Evolutionary conservation across 352 stramenopile genomes (phyloP).

Genomic region (Phytophthora chlamydospora): DNA sequence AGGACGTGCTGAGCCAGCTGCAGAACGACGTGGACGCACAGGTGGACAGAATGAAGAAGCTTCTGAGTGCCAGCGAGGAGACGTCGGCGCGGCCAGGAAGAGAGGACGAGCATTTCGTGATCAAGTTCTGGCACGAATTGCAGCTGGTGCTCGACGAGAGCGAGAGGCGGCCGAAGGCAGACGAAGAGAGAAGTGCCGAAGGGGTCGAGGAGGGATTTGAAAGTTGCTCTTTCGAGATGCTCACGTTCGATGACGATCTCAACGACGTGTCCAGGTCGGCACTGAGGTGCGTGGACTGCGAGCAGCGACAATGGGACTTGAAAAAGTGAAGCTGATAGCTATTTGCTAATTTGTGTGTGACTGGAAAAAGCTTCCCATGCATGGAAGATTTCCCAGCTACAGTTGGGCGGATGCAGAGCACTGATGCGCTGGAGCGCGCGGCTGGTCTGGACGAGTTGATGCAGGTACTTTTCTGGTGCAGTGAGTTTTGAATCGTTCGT

Average conservation of each 20-base stretch:
- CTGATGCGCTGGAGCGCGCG: slow-evolving; percentile 11
- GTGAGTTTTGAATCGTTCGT: neutral
- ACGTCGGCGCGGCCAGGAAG: neutral
- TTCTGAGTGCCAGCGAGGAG: slow-evolving; percentile 10
- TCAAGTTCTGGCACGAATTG: slow-evolving; percentile 31
- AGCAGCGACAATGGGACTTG: neutral
- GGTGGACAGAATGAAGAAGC: slow-evolving; percentile 6
- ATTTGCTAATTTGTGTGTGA: neutral
- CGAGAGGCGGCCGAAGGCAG: slow-evolving; percentile 6
- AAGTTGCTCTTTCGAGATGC: slow-evolving; percentile 41
- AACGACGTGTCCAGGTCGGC: slow-evolving; percentile 45
- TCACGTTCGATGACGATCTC: slow-evolving; percentile 53
- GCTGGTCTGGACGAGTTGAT: slow-evolving; percentile 39
- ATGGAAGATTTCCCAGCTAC: slow-evolving; percentile 47
- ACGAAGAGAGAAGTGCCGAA: slow-evolving; percentile 14
- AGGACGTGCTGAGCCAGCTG: slow-evolving; percentile 19
- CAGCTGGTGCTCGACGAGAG: neutral
- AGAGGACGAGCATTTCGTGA: slow-evolving; percentile 21
- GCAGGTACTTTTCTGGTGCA: slow-evolving; percentile 30
- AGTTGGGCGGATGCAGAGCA: slow-evolving; percentile 34
- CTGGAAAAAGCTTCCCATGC: slow-evolving; percentile 38
- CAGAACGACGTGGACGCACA: slow-evolving; percentile 19
- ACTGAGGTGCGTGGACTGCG: slow-evolving; percentile 36
- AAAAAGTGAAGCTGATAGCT: neutral
- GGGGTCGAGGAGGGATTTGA: slow-evolving; percentile 10